These are phyloP conservation scores for Panaeolus cyanescens DNA, from an alignment of 768 basidiomycete genomes.

Conservation along the genomic window DNA sequence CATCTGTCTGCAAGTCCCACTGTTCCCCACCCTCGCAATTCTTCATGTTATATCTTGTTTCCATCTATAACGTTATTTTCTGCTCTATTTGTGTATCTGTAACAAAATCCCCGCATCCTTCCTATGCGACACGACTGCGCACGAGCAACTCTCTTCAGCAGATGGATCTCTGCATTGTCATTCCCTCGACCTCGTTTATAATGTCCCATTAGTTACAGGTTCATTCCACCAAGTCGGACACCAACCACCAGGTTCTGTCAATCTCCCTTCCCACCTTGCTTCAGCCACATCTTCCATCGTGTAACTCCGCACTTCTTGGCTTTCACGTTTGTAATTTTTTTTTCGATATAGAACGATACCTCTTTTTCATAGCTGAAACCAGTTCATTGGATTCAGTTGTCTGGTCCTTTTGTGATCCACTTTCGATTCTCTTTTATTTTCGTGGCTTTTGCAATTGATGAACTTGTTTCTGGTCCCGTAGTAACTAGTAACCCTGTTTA, in stretches of 20 bases:
- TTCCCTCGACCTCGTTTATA: neutral
- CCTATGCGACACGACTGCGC: neutral
- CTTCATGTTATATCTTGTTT: neutral
- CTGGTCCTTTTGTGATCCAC: neutral
- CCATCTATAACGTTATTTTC: neutral
- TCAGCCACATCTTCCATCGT: neutral
- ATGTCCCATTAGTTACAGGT: neutral
- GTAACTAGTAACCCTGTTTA: neutral
- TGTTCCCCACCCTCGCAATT: constrained; percentile 1
- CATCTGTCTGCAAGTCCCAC: neutral
- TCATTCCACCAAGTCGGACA: neutral
- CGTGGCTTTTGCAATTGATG: neutral
- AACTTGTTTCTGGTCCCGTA: neutral
- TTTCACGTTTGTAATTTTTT: neutral
- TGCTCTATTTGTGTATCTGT: constrained; percentile 2
- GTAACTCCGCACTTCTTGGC: neutral
- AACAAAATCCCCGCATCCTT: neutral
- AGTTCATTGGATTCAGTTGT: neutral
- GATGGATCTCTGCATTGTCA: neutral
- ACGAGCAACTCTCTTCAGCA: neutral
- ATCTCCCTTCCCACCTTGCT: neutral
- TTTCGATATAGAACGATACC: neutral
- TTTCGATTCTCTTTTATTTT: too few relatives aligned
- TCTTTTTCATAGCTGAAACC: neutral
- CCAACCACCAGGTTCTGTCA: neutral